Evolutionary conservation across 2,329 filamentous ascomycete species (phyloP), one percentile per base, ranked within the genome.

Genomic region (Colletotrichum scovillei): DNA sequence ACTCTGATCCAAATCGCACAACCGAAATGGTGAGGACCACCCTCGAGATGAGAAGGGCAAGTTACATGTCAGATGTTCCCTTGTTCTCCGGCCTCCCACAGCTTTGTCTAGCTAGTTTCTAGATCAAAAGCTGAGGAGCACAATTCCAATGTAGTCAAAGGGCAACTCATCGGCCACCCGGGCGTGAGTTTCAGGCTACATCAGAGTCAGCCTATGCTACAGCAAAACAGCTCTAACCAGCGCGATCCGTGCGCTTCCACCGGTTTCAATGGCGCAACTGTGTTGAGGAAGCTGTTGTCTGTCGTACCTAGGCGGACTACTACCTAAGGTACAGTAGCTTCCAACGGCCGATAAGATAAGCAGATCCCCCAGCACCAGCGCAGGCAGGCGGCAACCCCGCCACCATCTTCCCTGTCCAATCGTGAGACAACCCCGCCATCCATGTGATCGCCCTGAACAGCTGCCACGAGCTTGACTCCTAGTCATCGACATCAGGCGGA

Each of bases 381-480:
- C 22, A 57, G 64, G 58, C 60, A 66, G 62, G 67, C 60, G 24
- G 52, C 53, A 67, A 65, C 63, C 74, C 73, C 73, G 70, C 70
- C 70, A 70, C 60, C 32, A 53, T 46, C 69, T 42, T 53, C 57
- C 74, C 65, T 63, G 69, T 68, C 73, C 74, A 70, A 69, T 73
- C 63, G 73, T 75, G 72, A 75, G 74, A 70, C 74, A 74, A 75
- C 74, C 74, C 74, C 74, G 74, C 74, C 73, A 75, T 75, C 72
- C 74, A 75, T 75, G 74, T 75, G 74, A 75, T 75, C 74, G 73
- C 64, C 64, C 57, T 30, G 67, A 68, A 65, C 60, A 74, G 74
- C 73, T 75, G 73, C 57, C 73, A 74, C 57, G 42, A 74, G 72
- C 72, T 72, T 24, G 53, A 56, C 60, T 73, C 62, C 67, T 49